Base-by-base conservation (phyloP, 306 rosid genomes). In the Hylodesmum podocarpum region DNA sequence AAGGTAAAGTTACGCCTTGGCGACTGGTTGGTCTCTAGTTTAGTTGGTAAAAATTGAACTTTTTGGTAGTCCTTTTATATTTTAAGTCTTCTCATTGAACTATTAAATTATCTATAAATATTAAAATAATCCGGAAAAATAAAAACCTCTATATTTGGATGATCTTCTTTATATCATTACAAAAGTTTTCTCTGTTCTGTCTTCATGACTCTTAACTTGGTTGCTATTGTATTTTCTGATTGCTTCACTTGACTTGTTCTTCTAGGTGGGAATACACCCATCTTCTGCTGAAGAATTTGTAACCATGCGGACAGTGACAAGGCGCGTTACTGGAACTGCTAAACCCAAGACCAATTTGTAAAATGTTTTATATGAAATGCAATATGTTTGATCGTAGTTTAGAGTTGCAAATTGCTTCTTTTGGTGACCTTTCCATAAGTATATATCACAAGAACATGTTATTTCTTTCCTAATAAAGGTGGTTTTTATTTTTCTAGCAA, bases 231-330 rank as follows among this genome's bases (percentile, higher is more conserved):
- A n/a, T 28, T 66, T 77, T 53, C 37, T 39, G 12, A 66, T 40
- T 55, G 64, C 65, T 39, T 69, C 37, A 47, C 40, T 55, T 39
- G 34, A 58, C 25, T 36, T 18, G 41, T 27, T 53, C 41, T 43
- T 80, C 64, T 85, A 95, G 99, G 99, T 92, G 33, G 98, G 98
- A 67, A 70, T 95, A 81, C 98, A 95, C 79, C 99, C 99, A 68
- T 84, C 94, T 69, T 62, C 99, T 2, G 97, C 99, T 0, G 99
- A 95, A 86, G 99, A 95, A 80, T 95, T 95, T 63, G 99, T 95
- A 63, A 95, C 99, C 61, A 95, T 95, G 99, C 83, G 99, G 36
- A 66, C 96, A 1, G 88, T 76, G 65, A 70, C 93, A 0, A 90
- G 97, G 89, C 83, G 89, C 31, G 76, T 95, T 66, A 44, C 89